Evolutionary conservation across 2,329 filamentous ascomycete species (phyloP).

Genomic region (Sclerotinia minor): DNA sequence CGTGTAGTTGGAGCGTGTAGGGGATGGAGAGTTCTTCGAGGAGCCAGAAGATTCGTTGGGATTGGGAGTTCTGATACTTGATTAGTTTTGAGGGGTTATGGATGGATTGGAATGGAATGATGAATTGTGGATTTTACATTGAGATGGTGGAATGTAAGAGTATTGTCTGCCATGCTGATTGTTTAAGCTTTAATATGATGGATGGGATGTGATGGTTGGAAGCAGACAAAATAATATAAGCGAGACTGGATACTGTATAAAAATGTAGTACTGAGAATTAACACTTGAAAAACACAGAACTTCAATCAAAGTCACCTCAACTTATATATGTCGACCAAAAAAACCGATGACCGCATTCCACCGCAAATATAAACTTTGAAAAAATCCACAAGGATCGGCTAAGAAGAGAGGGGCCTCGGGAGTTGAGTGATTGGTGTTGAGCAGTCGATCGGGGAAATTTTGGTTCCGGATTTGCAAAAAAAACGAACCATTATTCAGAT

Average conservation of each 20-base stretch:
- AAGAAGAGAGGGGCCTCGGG: slow-evolving; percentile 6
- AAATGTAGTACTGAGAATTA: not conserved
- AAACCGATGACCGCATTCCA: not conserved
- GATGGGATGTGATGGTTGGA: not conserved
- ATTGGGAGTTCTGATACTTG: slow-evolving; percentile 55
- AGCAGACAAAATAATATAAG: not conserved
- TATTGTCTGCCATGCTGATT: slow-evolving; percentile 28
- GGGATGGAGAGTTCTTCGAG: slow-evolving; percentile 68
- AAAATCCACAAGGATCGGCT: not conserved
- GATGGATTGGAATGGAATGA: not conserved
- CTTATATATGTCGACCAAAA: not conserved
- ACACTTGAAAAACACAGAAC: not conserved
- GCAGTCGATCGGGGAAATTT: not conserved
- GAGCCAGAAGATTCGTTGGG: slow-evolving; percentile 67
- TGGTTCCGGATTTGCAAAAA: not conserved
- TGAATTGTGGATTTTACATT: slow-evolving; percentile 27
- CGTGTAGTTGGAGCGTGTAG: slow-evolving; percentile 77
- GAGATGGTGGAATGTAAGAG: slow-evolving; percentile 37
- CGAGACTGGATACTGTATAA: not conserved
- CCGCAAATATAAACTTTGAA: not conserved
- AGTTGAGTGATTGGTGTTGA: not conserved
- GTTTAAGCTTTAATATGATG: not conserved
- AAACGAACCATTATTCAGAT: not conserved
- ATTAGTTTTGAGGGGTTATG: not conserved
- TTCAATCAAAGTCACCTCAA: not conserved